Evolutionary conservation across 225 moss, liverwort and hornwort genomes (phyloP), one percentile per base, ranked within the genome.

Genomic region (Straminergon stramineum): DNA sequence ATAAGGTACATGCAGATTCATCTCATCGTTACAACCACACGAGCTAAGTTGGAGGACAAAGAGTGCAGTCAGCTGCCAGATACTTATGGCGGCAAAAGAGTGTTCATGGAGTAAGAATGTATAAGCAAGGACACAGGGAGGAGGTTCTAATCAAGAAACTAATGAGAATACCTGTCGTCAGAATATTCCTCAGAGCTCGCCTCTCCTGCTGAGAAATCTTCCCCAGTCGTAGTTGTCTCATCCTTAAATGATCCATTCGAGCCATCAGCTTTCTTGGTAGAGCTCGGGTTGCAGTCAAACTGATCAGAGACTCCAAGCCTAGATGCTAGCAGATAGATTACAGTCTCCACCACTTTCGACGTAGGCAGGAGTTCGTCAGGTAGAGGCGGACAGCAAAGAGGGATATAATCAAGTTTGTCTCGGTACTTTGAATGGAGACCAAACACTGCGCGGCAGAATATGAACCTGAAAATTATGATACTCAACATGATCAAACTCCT

Each of bases 401-500:
- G 99, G 63, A 90, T 63, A 81, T 91, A 96, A 87, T 99, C 97
- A 71, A 82, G 89, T 81, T 90, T 92, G 85, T 87, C 94, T 87
- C 95, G 93, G 90, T 95, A 97, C 77, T 92, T 94, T 20, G 92
- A 82, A 92, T 99, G 99, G 73, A 97, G 93, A 87, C 92, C 93
- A 84, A 95, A 95, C 51, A 91, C 93, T 77, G 96, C 96, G 43
- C 97, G 95, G 92, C 97, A 97, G 86, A 99, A 94, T 81, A 97
- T 96, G 87, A 99, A 99, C 93, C 98, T 98, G 95, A 89, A 92
- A 87, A 35, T 76, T 78, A 61, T 65, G 77, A 92, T 87, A 87
- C 57, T 87, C 89, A 68, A 63, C 51, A 70, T 71, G 79, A 79
- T 93, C 76, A 86, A 82, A 78, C 55, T 83, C 86, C 84, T 60